Evolutionary conservation across 177 flowering plant genomes (phyloP).

Genomic region (Vitis hybrid): DNA sequence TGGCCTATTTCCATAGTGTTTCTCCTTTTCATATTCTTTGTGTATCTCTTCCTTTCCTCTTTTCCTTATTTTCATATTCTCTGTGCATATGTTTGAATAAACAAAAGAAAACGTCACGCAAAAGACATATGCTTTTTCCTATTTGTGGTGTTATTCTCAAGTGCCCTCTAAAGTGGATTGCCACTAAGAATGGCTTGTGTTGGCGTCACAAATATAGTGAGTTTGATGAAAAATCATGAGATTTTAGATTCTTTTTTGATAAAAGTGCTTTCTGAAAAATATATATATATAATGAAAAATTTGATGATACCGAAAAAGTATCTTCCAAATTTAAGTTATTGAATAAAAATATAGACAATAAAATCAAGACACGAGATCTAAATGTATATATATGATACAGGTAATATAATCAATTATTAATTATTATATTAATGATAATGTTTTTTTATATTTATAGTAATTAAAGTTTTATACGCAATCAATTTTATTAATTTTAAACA

Average conservation of each 20-base stretch:
- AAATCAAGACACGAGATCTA: too few relatives aligned
- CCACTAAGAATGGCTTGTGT: constrained; percentile 22
- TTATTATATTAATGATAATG: too few relatives aligned
- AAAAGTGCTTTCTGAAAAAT: neutral
- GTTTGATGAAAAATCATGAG: neutral
- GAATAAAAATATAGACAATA: fast-evolving
- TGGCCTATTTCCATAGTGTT: constrained; percentile 20
- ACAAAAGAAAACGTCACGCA: constrained; percentile 18
- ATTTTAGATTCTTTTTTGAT: too few relatives aligned
- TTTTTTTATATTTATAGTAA: too few relatives aligned
- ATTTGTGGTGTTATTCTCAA: constrained; percentile 21
- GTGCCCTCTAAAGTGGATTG: constrained; percentile 25
- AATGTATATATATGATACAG: too few relatives aligned
- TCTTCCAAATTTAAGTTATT: too few relatives aligned
- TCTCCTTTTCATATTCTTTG: constrained; percentile 19
- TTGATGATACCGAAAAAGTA: fast-evolving
- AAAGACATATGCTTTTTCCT: constrained; percentile 15
- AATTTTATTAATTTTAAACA: too few relatives aligned
- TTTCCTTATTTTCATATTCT: neutral
- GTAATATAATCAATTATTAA: too few relatives aligned
- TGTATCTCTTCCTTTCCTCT: constrained; percentile 2
- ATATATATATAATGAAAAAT: too few relatives aligned
- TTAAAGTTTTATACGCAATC: too few relatives aligned
- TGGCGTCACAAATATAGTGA: constrained; percentile 2
- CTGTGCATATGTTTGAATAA: neutral